Conservation (phyloP, 2,329 filamentous ascomycete species). For the Fusarium sp. region DNA sequence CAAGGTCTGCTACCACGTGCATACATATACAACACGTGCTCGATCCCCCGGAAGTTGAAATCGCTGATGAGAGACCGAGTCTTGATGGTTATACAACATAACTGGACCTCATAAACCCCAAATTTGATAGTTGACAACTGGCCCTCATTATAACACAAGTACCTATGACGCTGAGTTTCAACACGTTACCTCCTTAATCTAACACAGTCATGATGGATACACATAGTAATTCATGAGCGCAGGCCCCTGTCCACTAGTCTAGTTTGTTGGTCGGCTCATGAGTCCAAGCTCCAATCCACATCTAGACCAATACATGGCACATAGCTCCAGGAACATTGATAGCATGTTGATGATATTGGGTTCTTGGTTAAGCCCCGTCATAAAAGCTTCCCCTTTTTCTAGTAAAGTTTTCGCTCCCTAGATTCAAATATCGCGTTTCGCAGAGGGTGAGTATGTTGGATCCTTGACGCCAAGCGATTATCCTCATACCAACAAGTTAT, state of each 20-base stretch:
- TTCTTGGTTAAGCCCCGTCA: conserved; percentile 5
- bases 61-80: neutral
- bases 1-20: neutral
- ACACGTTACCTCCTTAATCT: neutral
- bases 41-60: neutral
- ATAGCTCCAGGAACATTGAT: neutral
- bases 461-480: neutral
- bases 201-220: conserved; percentile 17
- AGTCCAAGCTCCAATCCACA: conserved; percentile 35
- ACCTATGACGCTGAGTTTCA: neutral
- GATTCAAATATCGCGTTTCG: neutral
- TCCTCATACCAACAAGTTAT: neutral
- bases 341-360: neutral
- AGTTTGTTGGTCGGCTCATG: conserved; percentile 18
- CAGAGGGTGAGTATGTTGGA: neutral
- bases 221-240: neutral
- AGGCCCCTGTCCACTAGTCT: conserved; percentile 23
- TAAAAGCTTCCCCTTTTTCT: neutral
- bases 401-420: neutral
- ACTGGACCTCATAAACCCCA: neutral
- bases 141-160: neutral
- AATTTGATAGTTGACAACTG: neutral
- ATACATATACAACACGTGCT: neutral
- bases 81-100: neutral
- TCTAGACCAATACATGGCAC: neutral